Percentiles rank a stretch among this genome's conserved stretches.
Conservation (phyloP, 805 yeast genomes). For the Nakazawaea ambrosiae region DNA sequence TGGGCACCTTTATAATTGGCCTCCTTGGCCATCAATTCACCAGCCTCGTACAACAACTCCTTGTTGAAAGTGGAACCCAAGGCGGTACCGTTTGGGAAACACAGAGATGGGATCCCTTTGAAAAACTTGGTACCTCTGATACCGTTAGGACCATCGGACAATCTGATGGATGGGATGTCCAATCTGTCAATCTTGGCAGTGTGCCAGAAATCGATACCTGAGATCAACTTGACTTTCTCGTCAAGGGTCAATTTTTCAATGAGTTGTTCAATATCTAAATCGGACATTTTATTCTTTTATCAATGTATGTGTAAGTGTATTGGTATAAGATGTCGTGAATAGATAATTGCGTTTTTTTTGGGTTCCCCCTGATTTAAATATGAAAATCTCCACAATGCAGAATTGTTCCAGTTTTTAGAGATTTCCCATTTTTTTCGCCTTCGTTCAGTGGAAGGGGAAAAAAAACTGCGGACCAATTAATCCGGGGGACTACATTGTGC, state of each 20-base stretch:
- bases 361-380: too few relatives aligned
- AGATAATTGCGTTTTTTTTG: too few relatives aligned
- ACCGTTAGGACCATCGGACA: slow-evolving; percentile 61
- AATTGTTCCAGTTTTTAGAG: too few relatives aligned
- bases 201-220: slow-evolving; percentile 34
- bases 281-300: slow-evolving; percentile 3
- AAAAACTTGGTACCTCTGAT: slow-evolving; percentile 52
- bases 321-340: too few relatives aligned
- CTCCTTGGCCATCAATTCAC: slow-evolving; percentile 46
- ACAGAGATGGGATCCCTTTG: slow-evolving; percentile 45
- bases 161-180: slow-evolving; percentile 38
- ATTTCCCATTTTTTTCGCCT: too few relatives aligned
- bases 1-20: slow-evolving; percentile 48
- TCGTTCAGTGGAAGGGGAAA: too few relatives aligned
- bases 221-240: slow-evolving; percentile 26
- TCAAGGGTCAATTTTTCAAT: slow-evolving; percentile 18
- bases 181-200: slow-evolving; percentile 26
- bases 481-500: too few relatives aligned
- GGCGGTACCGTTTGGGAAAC: slow-evolving; percentile 57
- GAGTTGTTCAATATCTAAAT: slow-evolving; percentile 13
- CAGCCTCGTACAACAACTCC: slow-evolving; percentile 40
- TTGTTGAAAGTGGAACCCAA: slow-evolving; percentile 51
- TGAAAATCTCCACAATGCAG: neutral
- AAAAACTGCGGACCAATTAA: too few relatives aligned
- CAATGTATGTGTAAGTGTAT: too few relatives aligned